Evolutionary conservation across 2,329 filamentous ascomycete species (phyloP).

Genomic region (Sporothrix protearum): DNA sequence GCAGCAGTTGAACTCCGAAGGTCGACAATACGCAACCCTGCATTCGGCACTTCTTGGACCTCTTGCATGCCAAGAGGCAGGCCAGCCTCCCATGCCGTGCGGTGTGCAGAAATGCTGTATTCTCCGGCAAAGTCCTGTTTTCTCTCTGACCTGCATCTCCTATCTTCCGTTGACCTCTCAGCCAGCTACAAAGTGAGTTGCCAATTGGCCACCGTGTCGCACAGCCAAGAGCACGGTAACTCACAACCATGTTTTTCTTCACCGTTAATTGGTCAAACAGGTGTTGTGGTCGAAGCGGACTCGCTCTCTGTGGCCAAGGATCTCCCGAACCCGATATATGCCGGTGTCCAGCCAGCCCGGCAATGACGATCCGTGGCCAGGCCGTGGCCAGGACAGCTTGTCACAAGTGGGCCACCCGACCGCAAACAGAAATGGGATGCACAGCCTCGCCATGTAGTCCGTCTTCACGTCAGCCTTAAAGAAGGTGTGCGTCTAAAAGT

Average conservation of each 20-base stretch:
- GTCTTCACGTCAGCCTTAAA: background rate
- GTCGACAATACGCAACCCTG: background rate
- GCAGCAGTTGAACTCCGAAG: conserved; percentile 18
- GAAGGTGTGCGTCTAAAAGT: conserved; percentile 4
- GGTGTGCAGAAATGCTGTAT: background rate
- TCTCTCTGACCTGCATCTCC: background rate
- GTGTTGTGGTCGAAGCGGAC: background rate
- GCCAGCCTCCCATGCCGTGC: background rate
- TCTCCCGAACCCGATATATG: background rate
- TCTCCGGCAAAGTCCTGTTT: background rate
- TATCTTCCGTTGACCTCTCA: background rate
- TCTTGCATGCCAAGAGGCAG: conserved; percentile 8
- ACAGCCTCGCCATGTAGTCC: background rate
- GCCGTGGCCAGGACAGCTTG: background rate
- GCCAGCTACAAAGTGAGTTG: background rate
- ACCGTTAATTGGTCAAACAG: background rate
- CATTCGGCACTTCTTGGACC: conserved; percentile 5
- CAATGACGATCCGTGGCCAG: background rate
- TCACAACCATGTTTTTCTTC: background rate
- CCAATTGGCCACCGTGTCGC: background rate
- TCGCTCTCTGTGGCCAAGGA: background rate
- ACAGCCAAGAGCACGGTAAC: background rate
- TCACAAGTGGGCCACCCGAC: background rate
- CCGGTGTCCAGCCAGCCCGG: background rate
- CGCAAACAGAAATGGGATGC: background rate